Evolutionary conservation across 768 basidiomycete genomes (phyloP).

Genomic region (Boletellus ananas): DNA sequence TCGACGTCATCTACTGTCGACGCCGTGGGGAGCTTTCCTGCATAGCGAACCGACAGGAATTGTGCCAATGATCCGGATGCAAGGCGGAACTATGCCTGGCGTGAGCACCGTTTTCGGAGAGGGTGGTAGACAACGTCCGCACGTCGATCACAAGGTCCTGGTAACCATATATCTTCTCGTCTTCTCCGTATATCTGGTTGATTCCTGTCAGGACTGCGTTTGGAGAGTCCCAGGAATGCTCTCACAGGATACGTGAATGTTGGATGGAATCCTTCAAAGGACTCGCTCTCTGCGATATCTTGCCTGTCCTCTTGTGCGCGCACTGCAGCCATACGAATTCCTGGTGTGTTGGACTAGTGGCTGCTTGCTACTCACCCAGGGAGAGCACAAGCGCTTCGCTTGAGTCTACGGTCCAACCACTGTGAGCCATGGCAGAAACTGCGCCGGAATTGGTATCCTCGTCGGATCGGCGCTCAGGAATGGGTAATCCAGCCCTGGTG

Average conservation of each 20-base stretch:
- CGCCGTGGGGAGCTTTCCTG: constrained; percentile 58
- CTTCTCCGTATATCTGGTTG: constrained; percentile 85
- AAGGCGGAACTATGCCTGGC: constrained; percentile 60
- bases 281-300: constrained; percentile 51
- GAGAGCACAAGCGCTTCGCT: constrained; percentile 74
- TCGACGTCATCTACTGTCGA: constrained; percentile 87
- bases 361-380: constrained; percentile 47
- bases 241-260: constrained; percentile 91
- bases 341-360: background rate
- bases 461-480: background rate
- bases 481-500: background rate
- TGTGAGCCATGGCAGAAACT: constrained; percentile 19
- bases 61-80: constrained; percentile 83
- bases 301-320: constrained; percentile 66
- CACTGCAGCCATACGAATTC: constrained; percentile 40
- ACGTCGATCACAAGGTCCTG: constrained; percentile 81
- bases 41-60: constrained; percentile 66
- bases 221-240: background rate
- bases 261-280: constrained; percentile 72
- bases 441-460: background rate
- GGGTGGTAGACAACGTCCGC: constrained; percentile 24
- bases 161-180: constrained; percentile 96
- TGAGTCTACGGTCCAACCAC: constrained; percentile 75
- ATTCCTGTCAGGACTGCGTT: constrained; percentile 5
- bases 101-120: constrained; percentile 1